Conservation (phyloP, 2,329 filamentous ascomycete genomes). For the Zopfia rhizophila region DNA sequence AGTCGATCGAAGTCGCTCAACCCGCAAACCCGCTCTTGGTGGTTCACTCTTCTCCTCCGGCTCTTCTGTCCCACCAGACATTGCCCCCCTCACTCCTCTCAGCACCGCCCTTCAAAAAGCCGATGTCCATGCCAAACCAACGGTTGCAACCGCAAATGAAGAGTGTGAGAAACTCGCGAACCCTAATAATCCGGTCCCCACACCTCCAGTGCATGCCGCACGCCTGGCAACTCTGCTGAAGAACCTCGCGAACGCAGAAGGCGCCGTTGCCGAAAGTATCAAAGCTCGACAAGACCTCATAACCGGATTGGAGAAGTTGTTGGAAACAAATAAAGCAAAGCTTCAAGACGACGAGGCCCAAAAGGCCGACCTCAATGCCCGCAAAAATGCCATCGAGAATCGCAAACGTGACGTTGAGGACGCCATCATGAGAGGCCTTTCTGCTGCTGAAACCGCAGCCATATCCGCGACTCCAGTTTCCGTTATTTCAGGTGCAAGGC, state of each 20-base stretch:
- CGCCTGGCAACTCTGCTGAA: constrained; percentile 90
- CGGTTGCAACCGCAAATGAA: constrained; percentile 75
- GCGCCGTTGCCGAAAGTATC: constrained; percentile 87
- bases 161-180: constrained; percentile 89
- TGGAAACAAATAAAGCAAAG: constrained; percentile 76
- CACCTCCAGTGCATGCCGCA: constrained; percentile 90
- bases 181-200: constrained; percentile 73
- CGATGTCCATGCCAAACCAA: constrained; percentile 72
- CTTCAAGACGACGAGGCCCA: constrained; percentile 76
- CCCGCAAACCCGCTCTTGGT: constrained; percentile 67
- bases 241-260: constrained; percentile 86
- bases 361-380: constrained; percentile 70
- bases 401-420: constrained; percentile 92
- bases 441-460: constrained; percentile 66
- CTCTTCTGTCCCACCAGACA: constrained; percentile 75
- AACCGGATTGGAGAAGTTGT: constrained; percentile 81
- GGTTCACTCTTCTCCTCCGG: constrained; percentile 76
- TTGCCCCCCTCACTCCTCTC: constrained; percentile 77
- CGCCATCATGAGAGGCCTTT: constrained; percentile 86
- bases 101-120: constrained; percentile 81
- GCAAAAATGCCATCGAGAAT: constrained; percentile 77
- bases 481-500: constrained; percentile 19
- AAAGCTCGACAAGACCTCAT: constrained; percentile 84
- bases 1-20: constrained; percentile 65
- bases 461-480: constrained; percentile 53